These are phyloP conservation scores for Acarospora socialis DNA, from an alignment of 2,329 filamentous ascomycete species.

Conservation along the genomic window DNA sequence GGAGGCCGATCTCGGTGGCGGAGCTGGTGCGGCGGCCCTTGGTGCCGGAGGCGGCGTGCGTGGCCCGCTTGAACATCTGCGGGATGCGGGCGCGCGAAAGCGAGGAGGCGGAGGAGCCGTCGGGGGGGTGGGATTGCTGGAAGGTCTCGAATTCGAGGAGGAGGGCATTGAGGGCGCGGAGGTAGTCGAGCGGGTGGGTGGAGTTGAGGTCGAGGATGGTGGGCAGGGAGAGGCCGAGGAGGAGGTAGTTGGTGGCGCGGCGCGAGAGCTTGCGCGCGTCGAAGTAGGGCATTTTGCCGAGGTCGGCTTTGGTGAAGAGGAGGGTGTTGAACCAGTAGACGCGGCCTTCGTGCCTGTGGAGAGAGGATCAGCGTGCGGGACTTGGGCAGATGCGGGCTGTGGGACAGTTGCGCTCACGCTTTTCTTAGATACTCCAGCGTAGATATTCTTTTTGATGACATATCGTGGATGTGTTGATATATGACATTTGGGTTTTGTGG, in stretches of 20 bases:
- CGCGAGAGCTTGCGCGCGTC: conserved; percentile 71
- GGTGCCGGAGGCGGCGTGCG: conserved; percentile 35
- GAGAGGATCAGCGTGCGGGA: conserved; percentile 10
- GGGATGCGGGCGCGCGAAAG: conserved; percentile 67
- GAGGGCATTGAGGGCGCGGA: conserved; percentile 72
- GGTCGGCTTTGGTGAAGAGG: conserved; percentile 71
- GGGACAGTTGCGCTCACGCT: conserved; percentile 47
- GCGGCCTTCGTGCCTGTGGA: conserved; percentile 67
- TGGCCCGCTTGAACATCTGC: conserved; percentile 63
- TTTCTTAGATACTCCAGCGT: conserved; percentile 87
- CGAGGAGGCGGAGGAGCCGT: conserved; percentile 52
- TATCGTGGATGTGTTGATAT: conserved; percentile 62
- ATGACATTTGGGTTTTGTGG: conserved; percentile 40
- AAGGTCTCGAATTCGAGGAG: conserved; percentile 88
- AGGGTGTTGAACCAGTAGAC: conserved; percentile 98
- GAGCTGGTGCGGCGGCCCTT: conserved; percentile 46
- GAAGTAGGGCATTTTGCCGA: conserved; percentile 72
- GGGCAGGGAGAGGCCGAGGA: conserved; percentile 83
- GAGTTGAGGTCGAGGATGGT: conserved; percentile 79
- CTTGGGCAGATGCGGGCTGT: not conserved
- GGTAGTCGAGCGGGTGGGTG: conserved; percentile 65
- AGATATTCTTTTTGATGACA: conserved; percentile 81
- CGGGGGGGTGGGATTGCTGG: conserved; percentile 71
- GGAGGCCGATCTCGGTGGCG: conserved; percentile 44
- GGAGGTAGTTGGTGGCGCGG: conserved; percentile 82